Evolutionary conservation across 768 basidiomycete species (phyloP).

Genomic region (Hypholoma fasciculare): DNA sequence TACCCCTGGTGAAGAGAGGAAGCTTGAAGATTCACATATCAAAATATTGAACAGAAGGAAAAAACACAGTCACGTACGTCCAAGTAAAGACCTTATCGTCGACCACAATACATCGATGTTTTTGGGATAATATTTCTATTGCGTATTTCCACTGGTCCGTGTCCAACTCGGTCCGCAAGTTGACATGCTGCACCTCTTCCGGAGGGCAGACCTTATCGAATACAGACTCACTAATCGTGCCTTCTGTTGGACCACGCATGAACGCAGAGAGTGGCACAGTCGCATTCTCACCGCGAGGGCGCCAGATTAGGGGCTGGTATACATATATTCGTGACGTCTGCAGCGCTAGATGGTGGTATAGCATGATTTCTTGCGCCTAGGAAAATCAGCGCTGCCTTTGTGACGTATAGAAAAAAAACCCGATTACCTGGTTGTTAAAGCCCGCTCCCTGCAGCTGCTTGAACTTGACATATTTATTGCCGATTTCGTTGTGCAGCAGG

Average conservation of each 20-base stretch:
- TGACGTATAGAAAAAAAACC: neutral
- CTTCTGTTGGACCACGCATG: constrained; percentile 37
- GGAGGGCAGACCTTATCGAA: constrained; percentile 42
- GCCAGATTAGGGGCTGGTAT: constrained; percentile 47
- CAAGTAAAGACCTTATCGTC: constrained; percentile 46
- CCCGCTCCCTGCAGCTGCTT: constrained; percentile 48
- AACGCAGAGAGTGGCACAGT: constrained; percentile 44
- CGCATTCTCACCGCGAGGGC: constrained; percentile 40
- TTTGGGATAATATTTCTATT: constrained; percentile 25
- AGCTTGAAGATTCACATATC: constrained; percentile 23
- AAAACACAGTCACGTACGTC: constrained; percentile 28
- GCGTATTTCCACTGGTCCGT: constrained; percentile 38
- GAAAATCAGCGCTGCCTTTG: neutral
- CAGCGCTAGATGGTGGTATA: constrained; percentile 46
- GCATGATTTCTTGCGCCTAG: constrained; percentile 46
- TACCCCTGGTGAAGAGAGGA: constrained; percentile 37
- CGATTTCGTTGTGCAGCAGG: constrained; percentile 23
- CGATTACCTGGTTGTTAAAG: constrained; percentile 46
- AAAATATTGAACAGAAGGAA: neutral
- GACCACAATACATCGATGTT: constrained; percentile 42
- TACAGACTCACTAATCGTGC: constrained; percentile 32
- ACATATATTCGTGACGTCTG: constrained; percentile 39
- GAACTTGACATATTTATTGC: constrained; percentile 41
- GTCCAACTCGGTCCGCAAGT: constrained; percentile 21
- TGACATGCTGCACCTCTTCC: constrained; percentile 35